Conservation (phyloP, 2,329 filamentous ascomycete genomes). For the Botrytis deweyae region DNA sequence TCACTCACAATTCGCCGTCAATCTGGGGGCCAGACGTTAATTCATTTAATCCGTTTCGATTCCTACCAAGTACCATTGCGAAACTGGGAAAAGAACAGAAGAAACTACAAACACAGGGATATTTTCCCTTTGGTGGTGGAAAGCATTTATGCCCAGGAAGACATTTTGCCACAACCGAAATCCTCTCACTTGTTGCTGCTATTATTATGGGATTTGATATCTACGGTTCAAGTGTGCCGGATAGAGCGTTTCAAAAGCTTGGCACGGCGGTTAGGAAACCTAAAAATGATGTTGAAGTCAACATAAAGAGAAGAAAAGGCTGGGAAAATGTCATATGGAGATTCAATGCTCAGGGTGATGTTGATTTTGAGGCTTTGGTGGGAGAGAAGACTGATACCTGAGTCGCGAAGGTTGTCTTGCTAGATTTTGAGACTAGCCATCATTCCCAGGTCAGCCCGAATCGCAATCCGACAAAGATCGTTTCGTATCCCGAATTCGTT, state of each 20-base stretch:
- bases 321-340: slow-evolving; percentile 35
- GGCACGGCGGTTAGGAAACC: slow-evolving; percentile 35
- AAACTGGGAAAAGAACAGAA: slow-evolving; percentile 25
- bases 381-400: slow-evolving; percentile 9
- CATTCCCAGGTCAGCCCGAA: background rate
- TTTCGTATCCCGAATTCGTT: background rate
- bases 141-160: slow-evolving; percentile 45
- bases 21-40: slow-evolving; percentile 48
- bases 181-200: slow-evolving; percentile 40
- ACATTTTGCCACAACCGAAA: slow-evolving; percentile 44
- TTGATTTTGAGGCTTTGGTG: slow-evolving; percentile 25
- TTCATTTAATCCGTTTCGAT: slow-evolving; percentile 46
- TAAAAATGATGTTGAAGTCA: slow-evolving; percentile 28
- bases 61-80: slow-evolving; percentile 37
- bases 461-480: background rate
- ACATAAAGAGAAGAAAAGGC: slow-evolving; percentile 27
- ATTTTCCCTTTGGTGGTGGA: slow-evolving; percentile 44
- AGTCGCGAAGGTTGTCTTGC: background rate
- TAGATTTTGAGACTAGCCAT: background rate
- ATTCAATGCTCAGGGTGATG: slow-evolving; percentile 25
- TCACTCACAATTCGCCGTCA: slow-evolving; percentile 44
- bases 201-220: slow-evolving; percentile 39
- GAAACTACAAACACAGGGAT: slow-evolving; percentile 34
- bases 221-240: slow-evolving; percentile 24
- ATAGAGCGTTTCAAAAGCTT: slow-evolving; percentile 29